Evolutionary conservation across 805 yeast species (phyloP), one percentile per base, ranked within the genome.

Genomic region (Ogataea ganodermae): DNA sequence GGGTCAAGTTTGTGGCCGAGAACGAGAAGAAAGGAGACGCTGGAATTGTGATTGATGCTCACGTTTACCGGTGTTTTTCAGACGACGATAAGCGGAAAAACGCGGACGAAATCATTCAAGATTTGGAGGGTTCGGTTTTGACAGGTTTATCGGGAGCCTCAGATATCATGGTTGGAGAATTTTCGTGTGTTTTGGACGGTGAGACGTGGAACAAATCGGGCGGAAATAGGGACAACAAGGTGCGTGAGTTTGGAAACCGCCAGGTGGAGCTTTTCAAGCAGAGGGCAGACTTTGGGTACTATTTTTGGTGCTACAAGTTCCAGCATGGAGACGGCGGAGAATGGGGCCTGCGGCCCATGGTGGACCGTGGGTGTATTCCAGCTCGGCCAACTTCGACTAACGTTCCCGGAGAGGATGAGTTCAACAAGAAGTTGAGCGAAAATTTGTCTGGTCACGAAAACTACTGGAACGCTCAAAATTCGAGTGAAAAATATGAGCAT

Each of bases 291-390:
- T 76, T 81, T 47, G 98, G 98, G 0, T 75, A 79, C 49, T 91
- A 76, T 66, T 92, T 94, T 67, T 92, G 98, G 98, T 87, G 96
- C 1, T 86, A 70, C 65, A 89, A 89, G 67, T 91, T 91, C 61
- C 80, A 85, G 62, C 74, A 81, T 48, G 97, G 97, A 2, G 85
- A 84, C 60, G 97, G 97, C 35, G 98, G 98, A 13, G 97, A 89
- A 68, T 92, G 98, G 98, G 97, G 94, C 42, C 84, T 89, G 67
- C 74, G 76, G 20, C 86, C 89, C 30, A 88, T 87, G 90, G 70
- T 76, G 17, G 81, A 84, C 18, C 68, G 69, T 44, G 89, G 89
- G 1, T 78, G 82, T 7, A 64, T 82, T 20, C 78, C 80, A 4
- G 46, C 63, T 13, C 50, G 75, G 35, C 13, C 42, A 7, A 52